These are phyloP conservation scores for Neurospora sp. DNA, from an alignment of 495 filamentous ascomycete species.

Conservation along the genomic window DNA sequence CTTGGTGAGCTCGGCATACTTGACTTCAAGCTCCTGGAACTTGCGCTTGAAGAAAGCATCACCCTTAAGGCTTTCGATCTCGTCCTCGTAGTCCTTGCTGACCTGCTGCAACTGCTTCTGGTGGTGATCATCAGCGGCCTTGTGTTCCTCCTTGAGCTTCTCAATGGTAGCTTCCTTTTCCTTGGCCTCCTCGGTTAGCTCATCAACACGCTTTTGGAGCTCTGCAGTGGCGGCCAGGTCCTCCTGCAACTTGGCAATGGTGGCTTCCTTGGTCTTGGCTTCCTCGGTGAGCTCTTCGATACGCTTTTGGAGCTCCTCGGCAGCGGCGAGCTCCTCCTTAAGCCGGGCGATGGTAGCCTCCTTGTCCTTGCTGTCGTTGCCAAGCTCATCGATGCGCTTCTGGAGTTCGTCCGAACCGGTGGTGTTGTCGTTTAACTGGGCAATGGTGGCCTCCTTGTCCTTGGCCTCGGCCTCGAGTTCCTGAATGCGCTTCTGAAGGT, in stretches of 20 bases:
- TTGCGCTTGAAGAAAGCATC: conserved; percentile 46
- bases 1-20: conserved; percentile 34
- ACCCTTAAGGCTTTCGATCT: conserved; percentile 46
- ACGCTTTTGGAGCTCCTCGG: conserved; percentile 36
- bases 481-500: conserved; percentile 28
- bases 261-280: conserved; percentile 26
- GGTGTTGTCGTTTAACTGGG: conserved; percentile 33
- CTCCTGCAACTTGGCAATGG: conserved; percentile 33
- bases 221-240: conserved; percentile 32
- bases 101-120: conserved; percentile 38
- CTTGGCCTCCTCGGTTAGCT: conserved; percentile 26
- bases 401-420: conserved; percentile 28
- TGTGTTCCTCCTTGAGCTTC: conserved; percentile 35
- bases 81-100: conserved; percentile 43
- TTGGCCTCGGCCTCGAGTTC: conserved; percentile 32
- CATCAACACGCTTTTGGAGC: conserved; percentile 32
- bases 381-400: conserved; percentile 20
- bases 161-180: conserved; percentile 22
- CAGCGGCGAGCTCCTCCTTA: conserved; percentile 34
- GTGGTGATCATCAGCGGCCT: conserved; percentile 36
- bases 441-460: conserved; percentile 26
- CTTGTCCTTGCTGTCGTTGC: conserved; percentile 30
- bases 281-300: conserved; percentile 42
- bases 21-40: conserved; percentile 39
- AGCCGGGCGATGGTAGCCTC: conserved; percentile 17